Percentiles rank a stretch among this genome's conserved stretches.
Conservation (phyloP, 257 asterid species). For the Solanum ossicruentum region DNA sequence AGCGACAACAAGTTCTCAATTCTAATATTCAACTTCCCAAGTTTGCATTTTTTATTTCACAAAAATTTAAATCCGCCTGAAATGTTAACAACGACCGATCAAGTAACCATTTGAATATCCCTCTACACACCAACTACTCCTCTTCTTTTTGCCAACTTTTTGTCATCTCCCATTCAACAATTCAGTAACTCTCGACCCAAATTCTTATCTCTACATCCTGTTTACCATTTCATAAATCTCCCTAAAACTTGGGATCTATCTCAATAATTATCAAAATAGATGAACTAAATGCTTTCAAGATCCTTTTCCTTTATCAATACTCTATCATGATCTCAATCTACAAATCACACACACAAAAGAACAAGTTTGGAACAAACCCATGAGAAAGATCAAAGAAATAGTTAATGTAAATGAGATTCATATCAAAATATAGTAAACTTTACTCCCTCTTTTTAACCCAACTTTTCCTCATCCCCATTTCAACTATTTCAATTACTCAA, state of each 20-base stretch:
- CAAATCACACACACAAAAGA: background rate
- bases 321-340: background rate
- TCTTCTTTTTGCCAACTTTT: background rate
- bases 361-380: background rate
- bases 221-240: background rate
- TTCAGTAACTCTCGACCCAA: background rate
- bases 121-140: background rate
- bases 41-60: background rate
- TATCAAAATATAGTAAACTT: background rate
- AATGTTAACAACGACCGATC: background rate
- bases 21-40: background rate
- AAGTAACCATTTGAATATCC: background rate
- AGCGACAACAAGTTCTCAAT: background rate
- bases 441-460: background rate
- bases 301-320: background rate
- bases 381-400: background rate
- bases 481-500: background rate
- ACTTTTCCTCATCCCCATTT: background rate
- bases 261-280: background rate
- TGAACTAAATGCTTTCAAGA: background rate
- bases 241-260: background rate
- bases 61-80: background rate
- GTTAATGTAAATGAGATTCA: slow-evolving; percentile 13
- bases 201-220: background rate
- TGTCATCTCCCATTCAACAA: background rate